Conservation (phyloP, 73 alveolate species). For the Paramecium sonneborni region DNA sequence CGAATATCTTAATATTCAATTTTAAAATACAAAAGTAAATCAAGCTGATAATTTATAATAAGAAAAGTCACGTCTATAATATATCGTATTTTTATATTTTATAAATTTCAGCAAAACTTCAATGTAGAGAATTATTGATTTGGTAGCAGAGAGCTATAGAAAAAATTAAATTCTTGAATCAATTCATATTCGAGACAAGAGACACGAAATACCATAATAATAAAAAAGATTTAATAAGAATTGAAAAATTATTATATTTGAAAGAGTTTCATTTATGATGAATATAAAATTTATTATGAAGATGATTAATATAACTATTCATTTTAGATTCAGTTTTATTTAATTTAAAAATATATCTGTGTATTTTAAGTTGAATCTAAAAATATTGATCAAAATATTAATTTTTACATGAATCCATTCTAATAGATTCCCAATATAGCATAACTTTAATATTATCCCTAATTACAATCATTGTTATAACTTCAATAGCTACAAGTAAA, state of each 20-base stretch:
- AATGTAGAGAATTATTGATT: neutral
- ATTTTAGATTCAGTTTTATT: constrained; percentile 6
- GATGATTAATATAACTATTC: neutral
- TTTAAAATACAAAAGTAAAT: neutral
- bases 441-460: constrained; percentile 21
- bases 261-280: constrained; percentile 15
- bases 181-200: neutral
- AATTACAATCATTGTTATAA: neutral
- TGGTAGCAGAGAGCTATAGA: neutral
- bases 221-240: neutral
- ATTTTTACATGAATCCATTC: constrained; percentile 28
- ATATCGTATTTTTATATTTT: neutral
- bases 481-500: neutral
- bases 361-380: constrained; percentile 9
- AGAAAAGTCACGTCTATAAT: too few species aligned
- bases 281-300: neutral
- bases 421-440: neutral
- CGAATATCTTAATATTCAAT: neutral
- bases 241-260: neutral
- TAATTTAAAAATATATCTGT: neutral
- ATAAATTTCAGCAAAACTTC: neutral
- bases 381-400: neutral
- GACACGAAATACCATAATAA: neutral
- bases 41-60: neutral
- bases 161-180: neutral